A percentile compares a stretch with the other conserved stretches of the same genome.
These are phyloP conservation scores for Sarocladiaceae sp. DNA, from an alignment of 2,329 filamentous ascomycete genomes.

Conservation along the genomic window DNA sequence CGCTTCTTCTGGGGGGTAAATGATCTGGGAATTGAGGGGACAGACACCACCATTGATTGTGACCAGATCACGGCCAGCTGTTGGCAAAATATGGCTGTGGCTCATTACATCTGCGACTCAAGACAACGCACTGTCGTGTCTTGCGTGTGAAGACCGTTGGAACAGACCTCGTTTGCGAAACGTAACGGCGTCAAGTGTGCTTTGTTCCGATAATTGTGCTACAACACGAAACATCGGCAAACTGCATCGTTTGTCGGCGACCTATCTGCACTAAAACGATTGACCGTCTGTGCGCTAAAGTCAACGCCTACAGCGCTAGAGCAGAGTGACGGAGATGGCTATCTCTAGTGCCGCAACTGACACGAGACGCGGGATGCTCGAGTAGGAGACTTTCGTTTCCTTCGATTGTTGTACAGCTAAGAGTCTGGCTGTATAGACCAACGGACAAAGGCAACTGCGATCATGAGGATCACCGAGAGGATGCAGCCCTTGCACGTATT, in stretches of 20 bases:
- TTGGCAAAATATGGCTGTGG: not conserved
- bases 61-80: not conserved
- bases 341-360: not conserved
- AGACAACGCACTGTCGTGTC: not conserved
- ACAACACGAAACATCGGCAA: constrained; percentile 5
- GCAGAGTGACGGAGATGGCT: not conserved
- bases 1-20: too few species aligned
- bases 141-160: not conserved
- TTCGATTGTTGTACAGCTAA: too few species aligned
- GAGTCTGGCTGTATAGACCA: not conserved
- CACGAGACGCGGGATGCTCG: not conserved
- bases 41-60: too few species aligned
- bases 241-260: not conserved
- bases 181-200: not conserved
- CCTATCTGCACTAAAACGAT: not conserved
- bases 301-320: not conserved
- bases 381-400: too few species aligned
- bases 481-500: not conserved
- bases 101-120: not conserved
- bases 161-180: not conserved
- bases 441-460: not conserved
- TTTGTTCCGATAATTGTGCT: not conserved
- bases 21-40: too few species aligned
- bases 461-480: not conserved
- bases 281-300: constrained; percentile 4